phyloP scores from a whole-genome alignment of 2,329 filamentous ascomycete species.

The Ophiocordyceps camponoti-floridani region DNA sequence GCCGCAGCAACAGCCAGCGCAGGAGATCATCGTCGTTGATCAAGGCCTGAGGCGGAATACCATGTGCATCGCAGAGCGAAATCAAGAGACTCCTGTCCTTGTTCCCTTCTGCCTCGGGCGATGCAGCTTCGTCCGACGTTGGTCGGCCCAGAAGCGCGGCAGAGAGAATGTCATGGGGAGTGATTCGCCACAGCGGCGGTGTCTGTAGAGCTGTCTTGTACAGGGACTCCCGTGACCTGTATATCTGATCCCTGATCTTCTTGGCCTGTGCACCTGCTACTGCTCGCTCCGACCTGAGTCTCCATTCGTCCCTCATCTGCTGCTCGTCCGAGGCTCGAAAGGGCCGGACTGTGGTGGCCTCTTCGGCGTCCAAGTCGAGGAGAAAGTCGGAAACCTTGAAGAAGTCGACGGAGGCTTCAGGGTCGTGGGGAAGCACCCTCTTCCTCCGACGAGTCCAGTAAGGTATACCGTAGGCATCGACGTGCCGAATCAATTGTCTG shows the following conservation, averaged over 20 bases:
- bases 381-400: conserved; percentile 23
- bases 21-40: conserved; percentile 14
- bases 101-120: not conserved
- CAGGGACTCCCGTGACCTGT: conserved; percentile 9
- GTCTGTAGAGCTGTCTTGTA: conserved; percentile 9
- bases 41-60: conserved; percentile 11
- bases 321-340: conserved; percentile 18
- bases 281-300: conserved; percentile 5
- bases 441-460: conserved; percentile 10
- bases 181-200: conserved; percentile 18
- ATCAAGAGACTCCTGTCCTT: not conserved
- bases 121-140: conserved; percentile 1
- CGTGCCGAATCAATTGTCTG: conserved; percentile 4
- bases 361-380: conserved; percentile 33
- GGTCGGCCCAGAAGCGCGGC: conserved; percentile 13
- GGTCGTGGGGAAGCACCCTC: conserved; percentile 3
- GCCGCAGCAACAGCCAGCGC: conserved; percentile 17
- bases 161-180: conserved; percentile 24
- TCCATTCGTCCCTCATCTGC: conserved; percentile 13
- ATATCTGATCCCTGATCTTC: conserved; percentile 12
- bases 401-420: conserved; percentile 8
- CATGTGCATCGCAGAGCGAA: conserved; percentile 9
- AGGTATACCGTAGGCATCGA: conserved; percentile 6
- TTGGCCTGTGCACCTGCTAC: conserved; percentile 10
- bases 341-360: conserved; percentile 22